Percentiles rank a stretch among this genome's conserved stretches.
Conservation (phyloP, 2,329 filamentous ascomycete species). For the Cordyceps sp. region DNA sequence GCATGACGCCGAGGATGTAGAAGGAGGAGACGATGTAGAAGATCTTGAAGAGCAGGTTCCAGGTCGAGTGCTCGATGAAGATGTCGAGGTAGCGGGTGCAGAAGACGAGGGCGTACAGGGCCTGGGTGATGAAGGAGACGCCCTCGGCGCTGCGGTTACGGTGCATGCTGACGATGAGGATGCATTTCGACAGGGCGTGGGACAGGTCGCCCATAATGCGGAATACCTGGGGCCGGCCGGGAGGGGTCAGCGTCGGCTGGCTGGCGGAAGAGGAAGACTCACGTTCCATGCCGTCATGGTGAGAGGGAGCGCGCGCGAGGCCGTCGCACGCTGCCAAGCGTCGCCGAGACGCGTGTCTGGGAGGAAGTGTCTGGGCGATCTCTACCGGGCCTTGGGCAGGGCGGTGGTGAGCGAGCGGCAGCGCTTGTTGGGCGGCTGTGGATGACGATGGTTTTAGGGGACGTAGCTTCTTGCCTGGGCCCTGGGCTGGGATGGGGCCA, state of each 20-base stretch:
- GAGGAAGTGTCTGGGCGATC: too few species aligned
- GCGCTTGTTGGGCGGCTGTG: too few species aligned
- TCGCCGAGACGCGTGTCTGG: too few species aligned
- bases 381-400: too few species aligned
- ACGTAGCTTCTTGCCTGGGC: too few species aligned
- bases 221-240: constrained; percentile 32
- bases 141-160: constrained; percentile 77
- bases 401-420: too few species aligned
- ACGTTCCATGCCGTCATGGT: constrained; percentile 25
- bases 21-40: constrained; percentile 74
- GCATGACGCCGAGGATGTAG: constrained; percentile 81
- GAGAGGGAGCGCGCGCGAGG: constrained; percentile 6
- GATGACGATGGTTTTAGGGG: too few species aligned
- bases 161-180: constrained; percentile 83
- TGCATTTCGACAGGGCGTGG: constrained; percentile 74
- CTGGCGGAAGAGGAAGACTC: constrained; percentile 5
- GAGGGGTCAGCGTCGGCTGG: background rate
- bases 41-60: constrained; percentile 74
- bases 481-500: too few species aligned
- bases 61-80: constrained; percentile 38
- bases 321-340: background rate
- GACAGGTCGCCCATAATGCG: constrained; percentile 71
- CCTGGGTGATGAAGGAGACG: constrained; percentile 81
- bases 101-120: constrained; percentile 77
- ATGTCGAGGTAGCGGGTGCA: constrained; percentile 75